These are phyloP conservation scores for Colletotrichum abscissum DNA, from an alignment of 2,329 filamentous ascomycete species.

Conservation along the genomic window DNA sequence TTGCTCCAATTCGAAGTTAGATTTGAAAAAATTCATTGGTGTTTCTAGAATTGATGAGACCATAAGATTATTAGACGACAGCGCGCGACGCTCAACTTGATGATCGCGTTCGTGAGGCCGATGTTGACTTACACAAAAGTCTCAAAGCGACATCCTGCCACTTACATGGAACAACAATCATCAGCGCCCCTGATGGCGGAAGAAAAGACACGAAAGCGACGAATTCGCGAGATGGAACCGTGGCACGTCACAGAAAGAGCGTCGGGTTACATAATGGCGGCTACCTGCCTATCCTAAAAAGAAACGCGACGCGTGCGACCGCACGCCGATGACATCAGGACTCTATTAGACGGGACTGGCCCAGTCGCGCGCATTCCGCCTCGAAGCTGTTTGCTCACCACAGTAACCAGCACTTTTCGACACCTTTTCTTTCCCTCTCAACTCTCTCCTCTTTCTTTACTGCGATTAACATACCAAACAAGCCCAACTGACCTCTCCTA, in stretches of 20 bases:
- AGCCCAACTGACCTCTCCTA: not conserved
- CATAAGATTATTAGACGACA: not conserved
- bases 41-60: not conserved
- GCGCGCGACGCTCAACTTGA: not conserved
- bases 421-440: not conserved
- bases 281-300: conserved; percentile 25
- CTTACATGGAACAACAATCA: not conserved
- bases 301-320: conserved; percentile 32
- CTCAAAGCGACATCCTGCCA: not conserved
- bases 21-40: not conserved
- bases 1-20: not conserved
- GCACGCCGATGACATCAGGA: conserved; percentile 32
- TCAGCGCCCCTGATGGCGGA: not conserved
- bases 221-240: not conserved
- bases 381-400: not conserved
- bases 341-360: not conserved
- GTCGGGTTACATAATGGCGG: conserved; percentile 31
- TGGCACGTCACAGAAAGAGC: not conserved
- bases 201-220: not conserved
- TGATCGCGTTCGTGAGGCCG: not conserved
- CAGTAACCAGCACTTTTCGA: not conserved
- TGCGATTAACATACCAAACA: not conserved
- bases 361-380: not conserved
- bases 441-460: not conserved
- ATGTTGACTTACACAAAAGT: not conserved